Base-by-base conservation (phyloP, 805 yeast species). In the Candida cerambycidarum region DNA sequence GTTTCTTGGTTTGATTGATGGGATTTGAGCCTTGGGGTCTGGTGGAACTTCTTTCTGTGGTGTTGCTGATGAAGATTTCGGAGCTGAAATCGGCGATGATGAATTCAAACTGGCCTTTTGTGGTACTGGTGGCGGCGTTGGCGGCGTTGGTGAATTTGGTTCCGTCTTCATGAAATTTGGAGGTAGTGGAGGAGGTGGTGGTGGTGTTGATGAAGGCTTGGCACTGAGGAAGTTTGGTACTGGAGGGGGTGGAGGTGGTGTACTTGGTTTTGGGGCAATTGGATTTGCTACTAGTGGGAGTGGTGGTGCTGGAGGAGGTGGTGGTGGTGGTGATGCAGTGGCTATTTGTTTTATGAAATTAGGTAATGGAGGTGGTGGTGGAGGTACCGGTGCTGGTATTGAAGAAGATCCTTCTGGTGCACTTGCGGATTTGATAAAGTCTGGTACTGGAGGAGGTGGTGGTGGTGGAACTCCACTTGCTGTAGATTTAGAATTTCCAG, bases 1-100 rank as follows among this genome's bases (percentile, higher is more conserved):
- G 45, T 79, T 74, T 56, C 79, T 81, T 3, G 95, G 90, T 48
- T 88, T 57, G 5, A 61, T 45, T n/a, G 46, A 28, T 10, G 53
- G 53, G 21, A 49, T 49, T 17, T 29, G 27, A 13, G 21, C 17
- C 24, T 29, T 47, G 10, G 47, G 40, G 17, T 42, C 36, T 18
- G 24, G 28, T 18, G 24, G 38, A 8, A 30, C 12, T 21, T 7
- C 21, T 9, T 18, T 14, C 5, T 23, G 25, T 23, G 42, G 31
- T 11, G 29, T 32, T n/a, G 13, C 39, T 12, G 41, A 9, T 14
- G 30, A n/a, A 3, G 35, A 19, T 8, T 3, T 11, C n/a, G 41
- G 37, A 27, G 37, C 29, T 5, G 27, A 34, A 19, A 39, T 34
- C 23, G 32, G 32, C 23, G 39, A 33, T 13, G 38, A 31, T 25